Evolutionary conservation across 106 monocot genomes (phyloP), one percentile per base, ranked within the genome.

Genomic region (Agapanthus africanus): DNA sequence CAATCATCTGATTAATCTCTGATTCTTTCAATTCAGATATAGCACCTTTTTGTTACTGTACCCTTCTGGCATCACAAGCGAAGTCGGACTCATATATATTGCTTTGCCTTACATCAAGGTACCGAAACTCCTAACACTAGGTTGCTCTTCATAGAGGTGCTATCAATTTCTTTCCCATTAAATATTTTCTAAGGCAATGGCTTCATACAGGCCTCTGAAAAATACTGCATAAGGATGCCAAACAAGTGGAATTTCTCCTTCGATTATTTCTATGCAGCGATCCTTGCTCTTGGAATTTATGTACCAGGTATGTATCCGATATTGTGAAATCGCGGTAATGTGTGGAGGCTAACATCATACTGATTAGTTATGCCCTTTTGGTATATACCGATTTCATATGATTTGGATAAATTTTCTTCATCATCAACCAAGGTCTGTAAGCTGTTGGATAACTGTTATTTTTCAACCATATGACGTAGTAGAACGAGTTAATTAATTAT

Each of bases 71-170:
- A 94, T 94, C 59, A 74, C 83, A 19, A 95, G 88, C n/a, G 90
- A 95, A 60, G 88, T 95, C 71, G 91, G 95, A 66, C 76, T 91
- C 10, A 84, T 86, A 72, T 90, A 85, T 65, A 65, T 68, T 40
- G 82, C 86, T 23, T 59, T 95, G 57, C 86, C 88, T 46, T 91
- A 69, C 79, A 82, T 91, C 36, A 91, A 95, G 88, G 95, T 91
- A 85, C 54, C 35, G 18, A 14, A 47, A 4, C 38, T 54, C 37
- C n/a, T n/a, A n/a, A n/a, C n/a, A n/a, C n/a, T n/a, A 28, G 30
- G 11, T 33, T 25, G 37, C 9, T 19, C n/a, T n/a, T n/a, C 30
- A 0, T 31, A 49, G 5, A 16, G 35, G 46, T 25, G 30, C 64
- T 36, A 38, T 49, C n/a, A n/a, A n/a, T 31, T 34, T 35, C 4